Evolutionary conservation across 495 filamentous ascomycete species (phyloP), one percentile per base, ranked within the genome.

Genomic region (Cercophora samala): DNA sequence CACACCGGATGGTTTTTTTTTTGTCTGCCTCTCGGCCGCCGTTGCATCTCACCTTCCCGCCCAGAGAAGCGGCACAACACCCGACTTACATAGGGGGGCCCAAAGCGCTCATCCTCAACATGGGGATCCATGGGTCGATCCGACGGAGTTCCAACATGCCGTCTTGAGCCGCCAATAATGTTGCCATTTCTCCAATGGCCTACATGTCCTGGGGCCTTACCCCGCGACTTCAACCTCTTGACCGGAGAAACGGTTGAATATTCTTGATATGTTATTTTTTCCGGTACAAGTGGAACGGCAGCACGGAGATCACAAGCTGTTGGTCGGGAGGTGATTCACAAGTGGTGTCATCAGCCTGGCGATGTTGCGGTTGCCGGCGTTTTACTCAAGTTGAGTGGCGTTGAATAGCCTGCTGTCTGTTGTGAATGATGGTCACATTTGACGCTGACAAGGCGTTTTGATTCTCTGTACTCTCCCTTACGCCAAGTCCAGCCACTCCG

Each of bases 21-120:
- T 22, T 17, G 52, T 13, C n/a, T 23, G 22, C n/a, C 53, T 62
- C 29, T 63, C 55, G 60, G 69, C 73, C 70, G 73, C 59, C 56
- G 70, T 74, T 69, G 52, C 70, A 73, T 73, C 60, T 53, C 61
- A 51, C 23, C 25, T 32, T 62, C 52, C 64, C 63, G 60, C 58
- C 62, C 60, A 67, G 64, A 54, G 71, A 69, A 59, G 64, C 65
- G 66, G 58, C 23, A 61, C 26, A 61, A 32, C 24, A 37, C 26
- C 26, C 18, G 26, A 1, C 60, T 46, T n/a, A 68, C 26, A 29
- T 29, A 8, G 3, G 15, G 37, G 37, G 71, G n/a, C 65, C 67
- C 73, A 71, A 73, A 73, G 69, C 69, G 71, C 73, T 68, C 66
- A 55, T 66, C 71, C 60, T 37, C 60, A 62, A 53, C 60, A 64